Evolutionary conservation across 352 stramenopile species (phyloP).

Genomic region (Peronospora belbahrii): DNA sequence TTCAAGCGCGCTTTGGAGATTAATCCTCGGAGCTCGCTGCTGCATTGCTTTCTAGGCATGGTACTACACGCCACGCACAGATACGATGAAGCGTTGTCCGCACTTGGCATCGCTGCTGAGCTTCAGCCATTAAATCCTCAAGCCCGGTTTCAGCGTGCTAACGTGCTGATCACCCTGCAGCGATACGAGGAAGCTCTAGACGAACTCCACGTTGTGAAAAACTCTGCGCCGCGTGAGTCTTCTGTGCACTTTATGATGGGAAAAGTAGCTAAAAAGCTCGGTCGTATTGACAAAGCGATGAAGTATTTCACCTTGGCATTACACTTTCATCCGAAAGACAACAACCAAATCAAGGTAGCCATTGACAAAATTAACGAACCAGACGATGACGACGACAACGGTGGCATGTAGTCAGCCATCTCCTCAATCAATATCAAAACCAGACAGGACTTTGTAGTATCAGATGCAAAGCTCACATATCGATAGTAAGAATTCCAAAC

Average conservation of each 20-base stretch:
- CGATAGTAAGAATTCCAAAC: conserved; percentile 19
- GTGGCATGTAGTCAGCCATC: conserved; percentile 29
- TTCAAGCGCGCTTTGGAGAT: conserved; percentile 91
- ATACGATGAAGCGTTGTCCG: conserved; percentile 87
- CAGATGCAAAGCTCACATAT: too few species aligned
- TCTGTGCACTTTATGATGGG: conserved; percentile 96
- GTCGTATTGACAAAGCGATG: conserved; percentile 89
- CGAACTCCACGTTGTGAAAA: conserved; percentile 89
- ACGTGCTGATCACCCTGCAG: conserved; percentile 91
- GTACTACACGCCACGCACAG: conserved; percentile 88
- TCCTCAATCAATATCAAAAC: neutral
- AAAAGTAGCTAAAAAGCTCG: conserved; percentile 88
- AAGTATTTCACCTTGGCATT: conserved; percentile 93
- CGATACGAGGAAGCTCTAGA: conserved; percentile 87
- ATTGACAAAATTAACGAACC: conserved; percentile 89
- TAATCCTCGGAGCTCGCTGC: conserved; percentile 90
- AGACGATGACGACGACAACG: conserved; percentile 46
- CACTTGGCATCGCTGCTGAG: conserved; percentile 79
- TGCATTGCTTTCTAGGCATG: conserved; percentile 95
- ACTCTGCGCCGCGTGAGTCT: conserved; percentile 92
- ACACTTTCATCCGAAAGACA: conserved; percentile 96
- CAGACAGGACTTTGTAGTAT: neutral
- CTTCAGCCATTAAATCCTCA: conserved; percentile 92
- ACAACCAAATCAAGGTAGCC: conserved; percentile 92
- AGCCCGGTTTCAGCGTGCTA: conserved; percentile 90